Conservation (phyloP, 176 grass and related monocot species). For the Neostapfia colusana region DNA sequence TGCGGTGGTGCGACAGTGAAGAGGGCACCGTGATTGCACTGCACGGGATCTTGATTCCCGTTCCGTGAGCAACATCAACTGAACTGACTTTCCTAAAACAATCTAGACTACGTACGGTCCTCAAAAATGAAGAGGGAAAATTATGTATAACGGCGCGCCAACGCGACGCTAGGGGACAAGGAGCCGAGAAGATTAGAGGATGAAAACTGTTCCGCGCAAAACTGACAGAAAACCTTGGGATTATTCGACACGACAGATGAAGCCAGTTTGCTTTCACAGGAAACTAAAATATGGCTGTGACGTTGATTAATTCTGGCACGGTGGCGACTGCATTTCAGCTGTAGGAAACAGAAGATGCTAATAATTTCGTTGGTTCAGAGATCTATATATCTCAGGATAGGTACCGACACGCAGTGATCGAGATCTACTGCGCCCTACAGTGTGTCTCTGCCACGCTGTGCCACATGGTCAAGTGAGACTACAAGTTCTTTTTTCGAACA, state of each 20-base stretch:
- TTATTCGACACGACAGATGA: neutral
- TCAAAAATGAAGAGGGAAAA: neutral
- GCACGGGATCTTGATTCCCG: neutral
- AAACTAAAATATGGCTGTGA: neutral
- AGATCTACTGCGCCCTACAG: neutral
- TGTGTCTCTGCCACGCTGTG: neutral
- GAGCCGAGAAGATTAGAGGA: neutral
- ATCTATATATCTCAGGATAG: conserved; percentile 11
- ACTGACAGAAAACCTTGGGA: neutral
- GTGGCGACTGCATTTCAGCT: neutral
- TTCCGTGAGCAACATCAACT: neutral
- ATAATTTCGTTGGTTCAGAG: neutral
- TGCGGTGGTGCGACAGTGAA: neutral
- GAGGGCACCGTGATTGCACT: neutral
- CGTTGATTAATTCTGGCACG: neutral
- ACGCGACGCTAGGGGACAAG: neutral
- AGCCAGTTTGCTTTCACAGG: neutral
- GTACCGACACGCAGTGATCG: neutral
- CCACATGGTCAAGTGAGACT: conserved; percentile 33
- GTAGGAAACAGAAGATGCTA: neutral
- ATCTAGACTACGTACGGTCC: neutral
- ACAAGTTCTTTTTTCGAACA: neutral
- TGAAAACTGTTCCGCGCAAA: neutral
- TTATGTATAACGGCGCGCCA: neutral
- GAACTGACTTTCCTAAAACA: neutral